phyloP scores from a whole-genome alignment of 257 asterid species.

The Perilla frutescens region DNA sequence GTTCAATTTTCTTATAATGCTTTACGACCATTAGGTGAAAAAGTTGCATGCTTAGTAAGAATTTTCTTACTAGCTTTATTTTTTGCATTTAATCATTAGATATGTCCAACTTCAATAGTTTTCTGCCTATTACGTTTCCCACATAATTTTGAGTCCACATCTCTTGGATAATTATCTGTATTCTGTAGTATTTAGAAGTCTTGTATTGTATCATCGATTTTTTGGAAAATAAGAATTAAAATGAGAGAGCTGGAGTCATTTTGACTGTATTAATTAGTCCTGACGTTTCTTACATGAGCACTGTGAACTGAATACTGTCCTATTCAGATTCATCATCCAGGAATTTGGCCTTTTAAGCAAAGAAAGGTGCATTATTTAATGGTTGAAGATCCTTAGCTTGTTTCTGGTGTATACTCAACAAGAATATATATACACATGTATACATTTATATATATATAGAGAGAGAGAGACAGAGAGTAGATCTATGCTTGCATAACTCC shows the following conservation, averaged over 20 bases:
- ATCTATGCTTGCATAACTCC: neutral
- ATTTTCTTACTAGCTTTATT: constrained; percentile 22
- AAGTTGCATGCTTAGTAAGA: constrained; percentile 46
- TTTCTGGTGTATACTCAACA: neutral
- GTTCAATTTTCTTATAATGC: constrained; percentile 36
- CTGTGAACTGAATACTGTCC: neutral
- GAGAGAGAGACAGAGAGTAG: neutral
- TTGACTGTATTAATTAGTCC: neutral
- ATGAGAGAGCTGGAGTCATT: neutral
- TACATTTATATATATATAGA: neutral
- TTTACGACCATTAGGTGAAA: constrained; percentile 39
- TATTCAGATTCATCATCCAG: neutral
- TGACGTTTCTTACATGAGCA: constrained; percentile 5
- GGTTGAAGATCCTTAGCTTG: constrained; percentile 15
- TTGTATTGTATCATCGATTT: neutral
- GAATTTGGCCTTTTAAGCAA: constrained; percentile 1
- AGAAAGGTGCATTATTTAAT: neutral
- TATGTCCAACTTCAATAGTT: neutral
- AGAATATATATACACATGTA: neutral
- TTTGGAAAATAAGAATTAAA: neutral
- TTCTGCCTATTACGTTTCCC: neutral
- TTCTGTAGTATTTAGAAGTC: neutral
- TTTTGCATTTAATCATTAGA: constrained; percentile 27
- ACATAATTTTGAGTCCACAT: neutral
- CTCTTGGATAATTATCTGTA: neutral